Evolutionary conservation across 106 monocot species (phyloP), one percentile per base, ranked within the genome.

Genomic region (Alisma plantagoaquatica): DNA sequence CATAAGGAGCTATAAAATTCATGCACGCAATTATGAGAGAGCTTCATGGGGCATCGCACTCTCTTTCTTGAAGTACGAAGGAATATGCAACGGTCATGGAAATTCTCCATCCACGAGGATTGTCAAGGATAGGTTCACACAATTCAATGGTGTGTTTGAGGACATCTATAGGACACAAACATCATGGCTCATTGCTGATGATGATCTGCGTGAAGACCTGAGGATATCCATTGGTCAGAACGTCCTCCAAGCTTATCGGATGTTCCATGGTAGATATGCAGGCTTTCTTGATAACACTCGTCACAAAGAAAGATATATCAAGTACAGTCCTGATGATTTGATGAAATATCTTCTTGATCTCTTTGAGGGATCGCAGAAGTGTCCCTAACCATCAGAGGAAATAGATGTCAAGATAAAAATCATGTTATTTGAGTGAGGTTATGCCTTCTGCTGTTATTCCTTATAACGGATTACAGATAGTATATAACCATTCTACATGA

Each of bases 71-170:
- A 76, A 54, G 61, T 76, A 82, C 33, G 82, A 82, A 55, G 72
- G 76, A 24, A 51, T 70, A 4, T 56, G 70, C 3, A 27, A 59
- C 19, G n/a, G n/a, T n/a, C n/a, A n/a, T n/a, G n/a, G n/a, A n/a
- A n/a, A n/a, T n/a, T n/a, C n/a, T n/a, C n/a, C n/a, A n/a, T n/a
- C n/a, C n/a, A n/a, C n/a, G 61, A 60, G 29, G 69, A 68, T 64
- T 10, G 33, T 83, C 25, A 83, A 77, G 53, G 83, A 83, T 20
- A 83, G 58, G 53, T 83, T 83, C 60, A 83, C 70, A 55, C 74
- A 54, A 20, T 80, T 80, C 27, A 80, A 80, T 23, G 2, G 62
- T 17, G 74, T 66, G 23, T 80, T 74, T 53, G 79, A 80, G 21
- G 79, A 80, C 23, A 63, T 84, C 29, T 64, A 78, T 48, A 57